Evolutionary conservation across 75 land plant genomes (phyloP).

Genomic region (Cunninghamia lanceolata): DNA sequence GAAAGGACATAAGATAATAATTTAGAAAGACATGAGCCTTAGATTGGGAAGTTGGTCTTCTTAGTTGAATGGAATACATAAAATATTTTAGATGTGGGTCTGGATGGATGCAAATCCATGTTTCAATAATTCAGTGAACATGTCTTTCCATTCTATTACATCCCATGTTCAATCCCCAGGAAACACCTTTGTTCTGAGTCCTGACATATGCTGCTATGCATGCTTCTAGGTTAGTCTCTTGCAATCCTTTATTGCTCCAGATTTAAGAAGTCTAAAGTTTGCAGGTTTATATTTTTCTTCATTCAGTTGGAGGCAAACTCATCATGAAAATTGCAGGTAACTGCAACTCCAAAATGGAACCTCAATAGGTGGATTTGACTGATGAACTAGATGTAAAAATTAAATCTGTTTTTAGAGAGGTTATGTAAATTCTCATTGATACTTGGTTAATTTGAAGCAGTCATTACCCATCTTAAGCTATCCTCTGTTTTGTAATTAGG

Average conservation of each 20-base stretch:
- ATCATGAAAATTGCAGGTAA: background rate
- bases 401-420: background rate
- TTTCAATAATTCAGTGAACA: background rate
- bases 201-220: background rate
- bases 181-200: background rate
- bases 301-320: background rate
- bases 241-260: background rate
- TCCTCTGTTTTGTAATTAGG: background rate
- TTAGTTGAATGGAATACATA: background rate
- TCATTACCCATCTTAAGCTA: background rate
- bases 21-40: background rate
- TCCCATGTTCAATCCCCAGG: background rate
- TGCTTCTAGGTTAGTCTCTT: background rate
- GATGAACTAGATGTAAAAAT: background rate
- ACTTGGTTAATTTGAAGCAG: background rate
- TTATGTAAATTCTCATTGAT: background rate
- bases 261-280: background rate
- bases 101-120: background rate
- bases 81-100: background rate
- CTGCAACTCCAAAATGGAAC: background rate
- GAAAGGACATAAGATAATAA: background rate
- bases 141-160: background rate
- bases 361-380: background rate
- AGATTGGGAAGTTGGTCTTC: background rate
- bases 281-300: background rate